These are phyloP conservation scores for Phytophthora quininea DNA, from an alignment of 352 stramenopile genomes.

Conservation along the genomic window DNA sequence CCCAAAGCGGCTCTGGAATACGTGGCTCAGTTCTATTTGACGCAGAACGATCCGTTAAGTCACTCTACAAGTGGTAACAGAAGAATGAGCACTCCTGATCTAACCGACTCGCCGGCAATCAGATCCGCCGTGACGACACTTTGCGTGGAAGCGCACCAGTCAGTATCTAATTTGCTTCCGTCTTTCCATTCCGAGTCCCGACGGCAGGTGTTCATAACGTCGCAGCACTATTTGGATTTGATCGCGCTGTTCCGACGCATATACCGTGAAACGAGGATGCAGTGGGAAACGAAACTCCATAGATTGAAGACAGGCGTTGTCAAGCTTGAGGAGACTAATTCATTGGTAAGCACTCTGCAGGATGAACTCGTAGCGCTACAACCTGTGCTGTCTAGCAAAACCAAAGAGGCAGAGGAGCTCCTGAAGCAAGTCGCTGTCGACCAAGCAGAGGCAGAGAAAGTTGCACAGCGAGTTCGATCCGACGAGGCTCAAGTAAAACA, in stretches of 20 bases:
- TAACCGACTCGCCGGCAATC: constrained; percentile 17
- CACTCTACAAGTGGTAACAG: not conserved
- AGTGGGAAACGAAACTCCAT: constrained; percentile 52
- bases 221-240: constrained; percentile 91
- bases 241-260: constrained; percentile 88
- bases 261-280: constrained; percentile 56
- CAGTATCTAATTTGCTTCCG: constrained; percentile 18
- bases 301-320: constrained; percentile 67
- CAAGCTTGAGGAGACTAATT: constrained; percentile 78
- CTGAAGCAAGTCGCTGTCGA: constrained; percentile 66
- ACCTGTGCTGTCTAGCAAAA: constrained; percentile 67
- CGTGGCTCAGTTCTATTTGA: constrained; percentile 71
- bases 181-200: constrained; percentile 44
- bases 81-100: constrained; percentile 8
- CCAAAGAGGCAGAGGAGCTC: constrained; percentile 66
- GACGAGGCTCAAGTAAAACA: constrained; percentile 73
- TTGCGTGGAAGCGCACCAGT: constrained; percentile 67
- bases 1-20: constrained; percentile 85
- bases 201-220: constrained; percentile 68
- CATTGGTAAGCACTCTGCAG: constrained; percentile 61
- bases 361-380: constrained; percentile 88
- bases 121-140: constrained; percentile 40
- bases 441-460: constrained; percentile 53
- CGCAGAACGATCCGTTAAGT: constrained; percentile 13
- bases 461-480: constrained; percentile 54